Conservation (phyloP, 805 yeast genomes). For the Scheffersomyces stipitis region DNA sequence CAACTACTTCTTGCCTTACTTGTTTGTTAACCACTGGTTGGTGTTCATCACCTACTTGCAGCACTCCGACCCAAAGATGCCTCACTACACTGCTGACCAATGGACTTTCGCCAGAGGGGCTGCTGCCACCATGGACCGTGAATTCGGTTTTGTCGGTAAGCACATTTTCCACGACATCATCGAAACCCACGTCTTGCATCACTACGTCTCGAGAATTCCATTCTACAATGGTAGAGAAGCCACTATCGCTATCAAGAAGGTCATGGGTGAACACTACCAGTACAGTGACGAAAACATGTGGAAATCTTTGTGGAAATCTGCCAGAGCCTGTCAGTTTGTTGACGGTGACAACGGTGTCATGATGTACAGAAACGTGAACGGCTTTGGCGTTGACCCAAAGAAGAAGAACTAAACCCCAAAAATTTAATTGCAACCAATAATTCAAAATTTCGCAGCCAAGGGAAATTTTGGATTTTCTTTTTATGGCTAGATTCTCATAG, state of each 20-base stretch:
- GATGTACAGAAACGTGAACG: slow-evolving; percentile 64
- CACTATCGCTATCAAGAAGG: slow-evolving; percentile 49
- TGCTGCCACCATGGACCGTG: slow-evolving; percentile 63
- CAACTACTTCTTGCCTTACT: slow-evolving; percentile 59
- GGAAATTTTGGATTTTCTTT: no score
- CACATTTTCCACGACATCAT: slow-evolving; percentile 58
- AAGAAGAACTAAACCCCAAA: no score
- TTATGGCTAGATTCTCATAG: no score
- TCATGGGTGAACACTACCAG: slow-evolving; percentile 53
- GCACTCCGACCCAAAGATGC: slow-evolving; percentile 60
- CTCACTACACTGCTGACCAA: slow-evolving; percentile 54
- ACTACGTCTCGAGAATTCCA: slow-evolving; percentile 55
- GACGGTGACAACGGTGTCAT: slow-evolving; percentile 65
- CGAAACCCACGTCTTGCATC: slow-evolving; percentile 59
- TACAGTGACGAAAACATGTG: slow-evolving; percentile 57
- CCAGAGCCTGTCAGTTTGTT: slow-evolving; percentile 68
- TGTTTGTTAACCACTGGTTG: slow-evolving; percentile 64
- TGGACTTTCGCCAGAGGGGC: slow-evolving; percentile 71
- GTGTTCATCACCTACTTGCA: slow-evolving; percentile 63
- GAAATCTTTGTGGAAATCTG: slow-evolving; percentile 53
- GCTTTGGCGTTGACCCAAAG: slow-evolving; percentile 16
- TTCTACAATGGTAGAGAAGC: slow-evolving; percentile 58
- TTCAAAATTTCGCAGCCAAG: no score
- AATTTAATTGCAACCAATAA: no score
- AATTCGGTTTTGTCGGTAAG: slow-evolving; percentile 59